Base-by-base conservation (phyloP, 2,329 filamentous ascomycete species). In the Emericellopsis atlantica region DNA sequence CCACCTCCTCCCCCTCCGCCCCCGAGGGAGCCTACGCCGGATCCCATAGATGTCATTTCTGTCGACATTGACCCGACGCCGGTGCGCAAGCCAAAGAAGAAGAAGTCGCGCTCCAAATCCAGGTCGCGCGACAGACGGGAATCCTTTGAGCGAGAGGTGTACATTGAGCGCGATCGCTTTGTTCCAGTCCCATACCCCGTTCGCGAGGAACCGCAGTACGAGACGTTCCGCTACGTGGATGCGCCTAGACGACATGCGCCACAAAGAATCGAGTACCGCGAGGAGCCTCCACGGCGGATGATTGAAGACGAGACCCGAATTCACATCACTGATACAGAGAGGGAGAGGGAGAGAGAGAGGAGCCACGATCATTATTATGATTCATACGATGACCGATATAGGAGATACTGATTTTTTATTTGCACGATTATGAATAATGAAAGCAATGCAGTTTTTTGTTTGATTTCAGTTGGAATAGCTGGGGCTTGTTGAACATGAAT, bases 181-280 rank as follows among this genome's bases (percentile, higher is more conserved):
- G 58, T 72, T 14, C 68, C 65, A 31, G 53, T 65, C 7, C 59
- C 36, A 4, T 51, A 60, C 35, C 62, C 58, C 7, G 59, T 68
- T 2, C 66, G 62, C 16, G 32, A 16, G 15, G 44, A 46, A 35
- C 59, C 59, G 31, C 49, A 54, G 44, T 66, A 65, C 45, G 70
- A 72, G 32, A 69, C 68, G 24, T 75, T 61, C 49, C 67, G 72
- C 6, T 74, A 74, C 48, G 62, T 75, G 38, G 69, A 74, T 43
- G 68, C 65, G 1, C 64, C 69, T 22, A 57, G 65, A 39, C 55
- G 63, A 18, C 38, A 38, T 15, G 56, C 54, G 39, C 60, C 61
- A 29, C 54, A 54, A 2, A 54, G 55, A 18, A 46, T 51, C 18
- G 50, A 55, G 35, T 29, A 29, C 12, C 6, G 26, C 8, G 47